These are phyloP conservation scores for Rossbeevera mucosa DNA, from an alignment of 768 basidiomycete genomes.

Conservation along the genomic window DNA sequence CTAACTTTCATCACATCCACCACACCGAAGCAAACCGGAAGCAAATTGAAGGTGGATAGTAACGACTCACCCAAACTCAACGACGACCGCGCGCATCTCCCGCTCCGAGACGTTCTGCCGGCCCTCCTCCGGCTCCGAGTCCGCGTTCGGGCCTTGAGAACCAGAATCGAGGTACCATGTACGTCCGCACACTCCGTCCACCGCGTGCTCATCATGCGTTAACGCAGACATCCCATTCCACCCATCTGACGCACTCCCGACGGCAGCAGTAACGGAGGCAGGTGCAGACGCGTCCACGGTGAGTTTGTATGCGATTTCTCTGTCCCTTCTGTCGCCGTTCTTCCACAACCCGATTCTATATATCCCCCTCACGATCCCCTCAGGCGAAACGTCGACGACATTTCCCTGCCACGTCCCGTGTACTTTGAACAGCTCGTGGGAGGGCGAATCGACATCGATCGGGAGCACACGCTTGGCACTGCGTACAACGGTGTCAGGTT, in stretches of 20 bases:
- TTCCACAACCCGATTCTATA: constrained; percentile 1
- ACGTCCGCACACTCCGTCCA: constrained; percentile 13
- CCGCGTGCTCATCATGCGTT: background rate
- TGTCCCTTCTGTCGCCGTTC: background rate
- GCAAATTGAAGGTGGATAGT: background rate
- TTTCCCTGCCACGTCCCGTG: constrained; percentile 11
- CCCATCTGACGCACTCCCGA: constrained; percentile 13
- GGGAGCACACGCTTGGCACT: constrained; percentile 5
- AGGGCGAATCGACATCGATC: background rate
- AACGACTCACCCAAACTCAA: constrained; percentile 9
- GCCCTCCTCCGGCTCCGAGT: background rate
- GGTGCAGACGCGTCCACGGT: constrained; percentile 15
- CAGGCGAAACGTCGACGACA: constrained; percentile 12
- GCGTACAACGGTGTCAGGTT: constrained; percentile 5
- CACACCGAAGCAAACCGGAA: background rate
- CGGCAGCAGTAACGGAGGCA: background rate
- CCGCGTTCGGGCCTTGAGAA: background rate
- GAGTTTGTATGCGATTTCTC: constrained; percentile 10
- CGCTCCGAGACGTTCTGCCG: background rate
- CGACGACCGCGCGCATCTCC: constrained; percentile 8
- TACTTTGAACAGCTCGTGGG: constrained; percentile 11
- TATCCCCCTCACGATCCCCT: constrained; percentile 14
- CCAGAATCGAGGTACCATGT: constrained; percentile 7
- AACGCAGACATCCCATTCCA: constrained; percentile 1
- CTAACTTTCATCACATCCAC: background rate